Evolutionary conservation across 805 yeast species (phyloP), one percentile per base, ranked within the genome.

Genomic region (Huiozyma naganishii): DNA sequence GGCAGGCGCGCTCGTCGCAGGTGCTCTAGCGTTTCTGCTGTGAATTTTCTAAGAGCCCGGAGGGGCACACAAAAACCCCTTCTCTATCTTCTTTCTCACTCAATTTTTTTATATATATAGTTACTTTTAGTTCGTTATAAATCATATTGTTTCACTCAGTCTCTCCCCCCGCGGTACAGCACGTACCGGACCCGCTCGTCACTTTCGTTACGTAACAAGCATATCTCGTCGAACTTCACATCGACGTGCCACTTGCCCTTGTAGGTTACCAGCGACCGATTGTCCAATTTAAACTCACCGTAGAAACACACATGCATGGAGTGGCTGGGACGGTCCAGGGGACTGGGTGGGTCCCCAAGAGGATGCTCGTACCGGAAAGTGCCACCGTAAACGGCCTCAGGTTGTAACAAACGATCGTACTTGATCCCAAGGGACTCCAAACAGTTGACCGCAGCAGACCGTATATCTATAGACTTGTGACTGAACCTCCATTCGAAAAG

Each of bases 221-320:
- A 57, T n/a, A 62, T 54, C 41, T 57, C 58, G 29, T 54, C 51
- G 37, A 62, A 41, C 36, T 53, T 55, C 28, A 56, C 55, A 43
- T 61, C 61, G 13, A 59, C 54, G 40, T 61, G 64, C 41, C 51
- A 61, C 33, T 55, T 54, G 7, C 65, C 66, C 37, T 52, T 57
- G 46, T 51, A 62, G 6, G 58, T 51, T 27, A 61, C 47, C 32
- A 46, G 34, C 1, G 58, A 50, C 28, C 53, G 49, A 10, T 49
- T 44, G 29, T 49, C 49, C 27, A 62, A 33, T 17, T 49, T 46
- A 39, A 62, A 45, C 42, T 59, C 60, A 7, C 64, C 64, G 27
- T 52, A 39, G 39, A 62, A 59, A 58, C 60, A 60, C 10, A 62
- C 40, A 41, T 58, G 58, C 50, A 53, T 48, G 9, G 57, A 41